These are phyloP conservation scores for Sequoiadendron giganteum DNA, from an alignment of 75 land plant genomes.

Conservation along the genomic window DNA sequence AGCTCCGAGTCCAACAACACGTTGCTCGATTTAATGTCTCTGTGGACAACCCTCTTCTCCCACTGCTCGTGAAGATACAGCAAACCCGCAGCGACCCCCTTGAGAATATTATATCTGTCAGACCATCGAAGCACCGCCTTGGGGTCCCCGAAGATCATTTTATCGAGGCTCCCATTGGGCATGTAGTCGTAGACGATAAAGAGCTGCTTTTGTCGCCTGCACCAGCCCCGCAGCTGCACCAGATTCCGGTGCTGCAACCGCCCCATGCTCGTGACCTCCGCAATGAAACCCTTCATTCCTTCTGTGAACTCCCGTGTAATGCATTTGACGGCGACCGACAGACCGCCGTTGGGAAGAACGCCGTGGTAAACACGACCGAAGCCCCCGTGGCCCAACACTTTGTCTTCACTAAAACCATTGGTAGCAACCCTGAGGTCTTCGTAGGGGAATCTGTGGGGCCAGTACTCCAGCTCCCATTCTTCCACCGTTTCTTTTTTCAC, in stretches of 20 bases:
- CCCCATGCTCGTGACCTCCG: slow-evolving; percentile 28
- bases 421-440: slow-evolving; percentile 20
- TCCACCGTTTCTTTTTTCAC: slow-evolving; percentile 14
- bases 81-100: slow-evolving; percentile 45
- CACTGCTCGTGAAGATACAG: slow-evolving; percentile 26
- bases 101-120: slow-evolving; percentile 39
- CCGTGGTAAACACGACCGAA: slow-evolving; percentile 34
- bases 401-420: slow-evolving; percentile 13
- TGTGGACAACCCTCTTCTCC: slow-evolving; percentile 22
- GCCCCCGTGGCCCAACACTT: slow-evolving; percentile 21
- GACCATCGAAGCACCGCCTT: slow-evolving; percentile 20
- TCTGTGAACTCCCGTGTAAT: slow-evolving; percentile 21
- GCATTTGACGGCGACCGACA: slow-evolving; percentile 19
- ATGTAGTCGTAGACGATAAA: slow-evolving; percentile 33
- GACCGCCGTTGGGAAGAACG: neutral
- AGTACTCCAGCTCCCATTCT: slow-evolving; percentile 22
- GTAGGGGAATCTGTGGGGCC: slow-evolving; percentile 23
- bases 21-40: slow-evolving; percentile 40
- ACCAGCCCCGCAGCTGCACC: slow-evolving; percentile 31
- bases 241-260: slow-evolving; percentile 29
- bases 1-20: slow-evolving; percentile 26
- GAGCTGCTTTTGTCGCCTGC: slow-evolving; percentile 26
- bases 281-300: slow-evolving; percentile 25
- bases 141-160: slow-evolving; percentile 14
- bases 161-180: slow-evolving; percentile 31